Base-by-base conservation (phyloP, 306 rosid species). In the Vachellia collinsii region DNA sequence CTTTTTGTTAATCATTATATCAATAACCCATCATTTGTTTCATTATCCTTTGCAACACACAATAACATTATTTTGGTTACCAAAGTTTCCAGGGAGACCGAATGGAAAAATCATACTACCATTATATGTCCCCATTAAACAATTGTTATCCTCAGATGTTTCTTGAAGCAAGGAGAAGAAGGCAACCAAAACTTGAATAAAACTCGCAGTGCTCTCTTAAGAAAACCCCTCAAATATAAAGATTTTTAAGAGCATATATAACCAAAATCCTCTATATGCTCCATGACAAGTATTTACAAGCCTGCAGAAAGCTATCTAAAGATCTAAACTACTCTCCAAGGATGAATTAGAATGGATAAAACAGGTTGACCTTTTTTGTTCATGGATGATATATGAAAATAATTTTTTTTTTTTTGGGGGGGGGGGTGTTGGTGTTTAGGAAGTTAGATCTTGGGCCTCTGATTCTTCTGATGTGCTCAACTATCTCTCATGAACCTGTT, bases 401-500 rank as follows among this genome's bases (percentile, higher is more conserved):
- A 41, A n/a, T n/a, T n/a, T n/a, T n/a, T n/a, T n/a, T n/a, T n/a
- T n/a, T n/a, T n/a, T n/a, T n/a, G n/a, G 7, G 9, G 17, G 19
- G 25, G 64, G 46, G 43, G 22, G 16, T n/a, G n/a, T n/a, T n/a
- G n/a, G n/a, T n/a, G 43, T 36, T 64, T 5, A 37, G 75, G 1
- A 81, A 8, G 44, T 50, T 47, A 78, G 65, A 76, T 77, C 83
- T 65, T 71, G 82, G 22, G 70, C 80, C 65, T 76, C 72, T 39
- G 64, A 77, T 77, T 63, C 81, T 73, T 66, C 69, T 59, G 74
- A 82, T 54, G 83, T 25, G 80, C 75, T 83, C 81, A 79, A 46
- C 76, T 70, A 82, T 85, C 84, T 72, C 63, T 75, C 76, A 54
- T 29, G 34, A 29, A 87, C 89, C 90, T 88, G 88, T 82, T 82